Evolutionary conservation across 129 eudicot genomes (phyloP).

Genomic region (Centella asiatica): DNA sequence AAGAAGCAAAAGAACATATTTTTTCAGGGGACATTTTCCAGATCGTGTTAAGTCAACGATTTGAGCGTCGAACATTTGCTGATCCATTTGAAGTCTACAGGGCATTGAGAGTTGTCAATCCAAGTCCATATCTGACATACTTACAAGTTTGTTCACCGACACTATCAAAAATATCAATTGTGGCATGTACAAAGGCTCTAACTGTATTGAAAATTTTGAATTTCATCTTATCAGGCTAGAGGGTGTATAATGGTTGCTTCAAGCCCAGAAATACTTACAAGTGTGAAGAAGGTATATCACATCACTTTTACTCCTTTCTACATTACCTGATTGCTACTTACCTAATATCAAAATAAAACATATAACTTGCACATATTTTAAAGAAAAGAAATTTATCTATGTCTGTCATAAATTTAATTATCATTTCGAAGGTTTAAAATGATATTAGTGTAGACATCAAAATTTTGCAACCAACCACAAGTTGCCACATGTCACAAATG

Average conservation of each 20-base stretch:
- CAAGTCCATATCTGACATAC: slow-evolving; percentile 94
- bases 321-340: background rate
- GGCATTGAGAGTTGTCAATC: slow-evolving; percentile 87
- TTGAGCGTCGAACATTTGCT: slow-evolving; percentile 84
- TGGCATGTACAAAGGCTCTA: background rate
- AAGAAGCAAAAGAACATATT: slow-evolving; percentile 85
- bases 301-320: background rate
- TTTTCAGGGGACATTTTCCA: slow-evolving; percentile 86
- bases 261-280: slow-evolving; percentile 86
- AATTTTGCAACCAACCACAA: no score
- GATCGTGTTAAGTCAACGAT: slow-evolving; percentile 89
- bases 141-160: slow-evolving; percentile 45
- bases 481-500: no score
- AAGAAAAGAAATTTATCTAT: no score
- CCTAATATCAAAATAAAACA: no score
- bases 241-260: slow-evolving; percentile 88
- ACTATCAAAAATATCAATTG: background rate
- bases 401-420: background rate
- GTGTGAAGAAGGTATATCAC: slow-evolving; percentile 52
- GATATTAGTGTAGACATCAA: no score
- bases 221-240: slow-evolving; percentile 51
- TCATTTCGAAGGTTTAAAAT: background rate
- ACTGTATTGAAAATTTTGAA: background rate
- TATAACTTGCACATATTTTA: no score
- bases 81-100: slow-evolving; percentile 91